phyloP scores from a whole-genome alignment of 345 rosid species.

The Citrus medica region DNA sequence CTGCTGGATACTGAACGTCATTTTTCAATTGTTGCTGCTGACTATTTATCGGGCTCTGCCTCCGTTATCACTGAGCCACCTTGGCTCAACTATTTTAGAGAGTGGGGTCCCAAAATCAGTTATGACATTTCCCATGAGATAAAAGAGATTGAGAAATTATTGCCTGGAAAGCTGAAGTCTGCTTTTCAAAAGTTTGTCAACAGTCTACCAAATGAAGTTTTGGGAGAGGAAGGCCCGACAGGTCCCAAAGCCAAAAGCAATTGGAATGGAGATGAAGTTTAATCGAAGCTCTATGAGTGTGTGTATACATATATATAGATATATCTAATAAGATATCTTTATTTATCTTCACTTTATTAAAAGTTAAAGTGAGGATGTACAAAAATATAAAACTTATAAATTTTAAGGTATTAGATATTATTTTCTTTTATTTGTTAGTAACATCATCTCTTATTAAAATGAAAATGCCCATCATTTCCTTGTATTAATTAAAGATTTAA shows the following conservation, averaged over 20 bases:
- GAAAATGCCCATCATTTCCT: too few species aligned
- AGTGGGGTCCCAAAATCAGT: slow-evolving; percentile 78
- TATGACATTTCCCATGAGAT: slow-evolving; percentile 45
- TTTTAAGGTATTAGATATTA: too few species aligned
- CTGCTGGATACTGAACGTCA: slow-evolving; percentile 40
- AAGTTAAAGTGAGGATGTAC: too few species aligned
- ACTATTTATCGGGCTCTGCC: slow-evolving; percentile 36
- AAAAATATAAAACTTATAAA: too few species aligned
- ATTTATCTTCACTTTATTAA: not conserved
- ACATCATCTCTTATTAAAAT: too few species aligned
- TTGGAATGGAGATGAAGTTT: slow-evolving; percentile 66
- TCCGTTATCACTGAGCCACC: slow-evolving; percentile 40
- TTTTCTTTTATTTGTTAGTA: too few species aligned
- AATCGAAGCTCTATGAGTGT: not conserved
- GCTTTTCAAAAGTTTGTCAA: slow-evolving; percentile 41
- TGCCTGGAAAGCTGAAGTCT: slow-evolving; percentile 48
- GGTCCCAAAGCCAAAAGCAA: slow-evolving; percentile 69
- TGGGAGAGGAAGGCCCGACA: slow-evolving; percentile 84
- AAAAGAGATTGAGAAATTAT: slow-evolving; percentile 32
- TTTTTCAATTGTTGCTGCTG: slow-evolving; percentile 50
- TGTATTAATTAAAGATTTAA: too few species aligned
- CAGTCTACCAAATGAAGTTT: slow-evolving; percentile 53
- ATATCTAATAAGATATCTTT: too few species aligned
- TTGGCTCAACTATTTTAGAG: slow-evolving; percentile 61
- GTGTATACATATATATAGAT: too few species aligned